Base-by-base conservation (phyloP, 2,329 filamentous ascomycete genomes). In the Colletotrichum orchidophilum region DNA sequence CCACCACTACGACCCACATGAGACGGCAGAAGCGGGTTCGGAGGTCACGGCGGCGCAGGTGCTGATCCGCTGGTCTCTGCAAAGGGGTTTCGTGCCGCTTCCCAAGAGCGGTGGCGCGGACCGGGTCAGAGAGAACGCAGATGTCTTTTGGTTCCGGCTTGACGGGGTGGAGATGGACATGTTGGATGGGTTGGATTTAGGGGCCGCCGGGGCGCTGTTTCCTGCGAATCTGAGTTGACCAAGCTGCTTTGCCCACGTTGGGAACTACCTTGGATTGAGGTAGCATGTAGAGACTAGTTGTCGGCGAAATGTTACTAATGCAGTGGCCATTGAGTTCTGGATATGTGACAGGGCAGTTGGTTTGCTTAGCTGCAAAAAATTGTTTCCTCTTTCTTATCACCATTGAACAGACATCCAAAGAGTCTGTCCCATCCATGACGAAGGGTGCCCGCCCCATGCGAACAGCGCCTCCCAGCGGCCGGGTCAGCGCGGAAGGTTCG, bases 41-140 rank as follows among this genome's bases (percentile, higher is more conserved):
- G 81, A 88, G 77, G 49, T 57, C 21, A 86, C 86, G 9, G 86
- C 90, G 1, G 88, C 88, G 31, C 92, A 94, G 80, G 82, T 94
- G 5, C 81, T 95, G 73, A 84, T 95, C 21, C 86, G 92, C 71
- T 95, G 92, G 78, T 88, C 87, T 71, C 79, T 94, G 76, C 91
- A 94, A 77, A 94, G 93, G 81, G 86, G 84, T 11, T 93, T 90
- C 88, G 86, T 91, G 18, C 90, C 91, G 21, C 79, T 93, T 67
- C 90, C 91, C 24, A 93, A 93, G 83, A 92, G 90, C 70, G 88
- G 88, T 63, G 87, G 84, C 2, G 83, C 85, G 0, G 86, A 85
- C 11, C 84, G 90, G 12, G 93, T 93, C 73, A 83, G 80, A 62
- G 83, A 86, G 68, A 93, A 93, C 76, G 84, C 86, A 0, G 81